Evolutionary conservation across 352 stramenopile genomes (phyloP).

Genomic region (Phytophthora agathidicida): DNA sequence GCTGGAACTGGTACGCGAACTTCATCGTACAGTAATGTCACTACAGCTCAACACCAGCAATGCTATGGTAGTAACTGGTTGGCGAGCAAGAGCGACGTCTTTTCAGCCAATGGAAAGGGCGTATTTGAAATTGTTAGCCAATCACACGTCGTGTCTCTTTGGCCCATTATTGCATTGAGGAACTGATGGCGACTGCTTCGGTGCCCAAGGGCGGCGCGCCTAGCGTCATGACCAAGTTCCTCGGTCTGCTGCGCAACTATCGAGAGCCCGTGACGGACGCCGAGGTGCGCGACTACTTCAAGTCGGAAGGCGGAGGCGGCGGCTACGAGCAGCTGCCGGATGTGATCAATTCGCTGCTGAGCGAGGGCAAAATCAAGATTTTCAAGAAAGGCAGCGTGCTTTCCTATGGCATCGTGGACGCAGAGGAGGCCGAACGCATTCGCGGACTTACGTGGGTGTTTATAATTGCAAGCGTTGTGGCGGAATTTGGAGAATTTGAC

Average conservation of each 20-base stretch:
- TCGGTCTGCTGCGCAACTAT: conserved; percentile 81
- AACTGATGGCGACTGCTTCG: conserved; percentile 32
- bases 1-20: conserved; percentile 93
- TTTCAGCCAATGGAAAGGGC: conserved; percentile 38
- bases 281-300: conserved; percentile 85
- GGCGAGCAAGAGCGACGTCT: conserved; percentile 22
- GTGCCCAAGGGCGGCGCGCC: conserved; percentile 33
- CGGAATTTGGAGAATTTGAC: conserved; percentile 1
- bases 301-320: conserved; percentile 46
- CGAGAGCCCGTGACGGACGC: conserved; percentile 79
- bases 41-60: conserved; percentile 6
- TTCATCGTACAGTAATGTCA: conserved; percentile 60
- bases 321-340: conserved; percentile 86
- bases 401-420: conserved; percentile 82
- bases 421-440: conserved; percentile 87
- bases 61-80: conserved; percentile 48
- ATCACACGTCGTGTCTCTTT: conserved; percentile 25
- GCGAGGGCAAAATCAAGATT: conserved; percentile 90
- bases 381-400: conserved; percentile 88
- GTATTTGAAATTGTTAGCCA: conserved; percentile 30
- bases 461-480: neutral
- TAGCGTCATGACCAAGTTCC: conserved; percentile 68
- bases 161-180: conserved; percentile 11
- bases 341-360: conserved; percentile 87
- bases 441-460: conserved; percentile 84